Conservation (phyloP, 306 rosid genomes). For the Glycyrrhiza uralensis region DNA sequence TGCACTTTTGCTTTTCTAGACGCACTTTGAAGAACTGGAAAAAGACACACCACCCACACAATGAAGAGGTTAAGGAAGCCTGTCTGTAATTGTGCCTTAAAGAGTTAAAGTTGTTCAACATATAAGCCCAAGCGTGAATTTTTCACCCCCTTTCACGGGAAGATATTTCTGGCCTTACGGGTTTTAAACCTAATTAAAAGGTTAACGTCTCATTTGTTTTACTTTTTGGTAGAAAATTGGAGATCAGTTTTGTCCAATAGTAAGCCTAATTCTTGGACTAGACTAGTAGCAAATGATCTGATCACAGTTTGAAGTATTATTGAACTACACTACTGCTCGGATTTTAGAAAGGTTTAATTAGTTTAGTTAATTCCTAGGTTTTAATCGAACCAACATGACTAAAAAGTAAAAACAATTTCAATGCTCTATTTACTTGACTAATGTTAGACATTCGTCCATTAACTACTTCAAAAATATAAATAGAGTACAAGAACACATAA, state of each 20-base stretch:
- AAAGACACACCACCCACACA: conserved; percentile 11
- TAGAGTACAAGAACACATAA: neutral
- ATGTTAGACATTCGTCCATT: neutral
- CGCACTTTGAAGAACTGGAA: neutral
- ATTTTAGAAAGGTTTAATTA: no score
- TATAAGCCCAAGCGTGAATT: neutral
- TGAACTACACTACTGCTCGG: no score
- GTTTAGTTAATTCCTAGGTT: no score
- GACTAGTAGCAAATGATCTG: no score
- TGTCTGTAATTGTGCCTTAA: neutral
- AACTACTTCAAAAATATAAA: neutral
- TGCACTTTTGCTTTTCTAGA: conserved; percentile 26
- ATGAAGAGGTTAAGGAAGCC: neutral
- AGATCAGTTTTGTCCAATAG: neutral
- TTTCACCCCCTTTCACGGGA: neutral
- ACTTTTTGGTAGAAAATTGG: neutral
- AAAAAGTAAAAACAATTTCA: no score
- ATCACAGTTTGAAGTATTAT: no score
- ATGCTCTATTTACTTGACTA: neutral
- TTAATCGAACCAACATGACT: no score
- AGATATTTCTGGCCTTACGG: no score
- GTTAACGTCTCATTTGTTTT: neutral
- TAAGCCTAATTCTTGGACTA: no score
- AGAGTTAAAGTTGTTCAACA: neutral
- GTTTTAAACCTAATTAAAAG: neutral